Evolutionary conservation across 1,139 yeast species (phyloP).

Genomic region (Yamadazyma epiphylla): DNA sequence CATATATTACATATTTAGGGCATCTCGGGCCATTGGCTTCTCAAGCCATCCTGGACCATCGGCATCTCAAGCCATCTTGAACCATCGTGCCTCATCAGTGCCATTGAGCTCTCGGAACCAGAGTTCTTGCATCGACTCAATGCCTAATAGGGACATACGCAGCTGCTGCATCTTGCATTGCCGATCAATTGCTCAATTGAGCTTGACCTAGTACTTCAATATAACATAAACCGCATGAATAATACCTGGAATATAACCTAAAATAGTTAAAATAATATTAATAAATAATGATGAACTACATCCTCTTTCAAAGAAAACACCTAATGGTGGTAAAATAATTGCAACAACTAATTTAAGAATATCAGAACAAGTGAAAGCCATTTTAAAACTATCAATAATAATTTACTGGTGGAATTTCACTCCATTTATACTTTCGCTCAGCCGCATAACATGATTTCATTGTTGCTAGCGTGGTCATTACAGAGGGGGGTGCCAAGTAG

Average conservation of each 20-base stretch:
- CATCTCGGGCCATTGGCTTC: too few species aligned
- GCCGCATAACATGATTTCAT: conserved; percentile 6
- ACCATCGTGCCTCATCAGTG: too few species aligned
- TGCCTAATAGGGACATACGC: too few species aligned
- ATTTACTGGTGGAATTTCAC: background rate
- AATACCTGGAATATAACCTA: conserved; percentile 66
- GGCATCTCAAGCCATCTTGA: background rate
- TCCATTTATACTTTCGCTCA: conserved; percentile 4
- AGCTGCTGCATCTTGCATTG: too few species aligned
- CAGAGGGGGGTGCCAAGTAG: background rate
- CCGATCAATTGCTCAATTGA: too few species aligned
- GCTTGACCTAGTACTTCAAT: conserved; percentile 32
- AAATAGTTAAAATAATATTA: conserved; percentile 55
- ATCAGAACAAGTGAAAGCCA: conserved; percentile 54
- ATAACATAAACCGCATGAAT: conserved; percentile 63
- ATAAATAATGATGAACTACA: conserved; percentile 53
- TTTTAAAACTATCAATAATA: conserved; percentile 15
- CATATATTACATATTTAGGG: too few species aligned
- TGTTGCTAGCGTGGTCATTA: background rate
- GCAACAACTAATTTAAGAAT: conserved; percentile 62
- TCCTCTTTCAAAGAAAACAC: conserved; percentile 70
- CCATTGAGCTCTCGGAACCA: too few species aligned
- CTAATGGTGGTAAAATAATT: conserved; percentile 66
- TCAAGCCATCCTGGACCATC: too few species aligned
- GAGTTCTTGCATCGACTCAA: too few species aligned